Base-by-base conservation (phyloP, 2,329 filamentous ascomycete genomes). In the Verticillium nubilum region DNA sequence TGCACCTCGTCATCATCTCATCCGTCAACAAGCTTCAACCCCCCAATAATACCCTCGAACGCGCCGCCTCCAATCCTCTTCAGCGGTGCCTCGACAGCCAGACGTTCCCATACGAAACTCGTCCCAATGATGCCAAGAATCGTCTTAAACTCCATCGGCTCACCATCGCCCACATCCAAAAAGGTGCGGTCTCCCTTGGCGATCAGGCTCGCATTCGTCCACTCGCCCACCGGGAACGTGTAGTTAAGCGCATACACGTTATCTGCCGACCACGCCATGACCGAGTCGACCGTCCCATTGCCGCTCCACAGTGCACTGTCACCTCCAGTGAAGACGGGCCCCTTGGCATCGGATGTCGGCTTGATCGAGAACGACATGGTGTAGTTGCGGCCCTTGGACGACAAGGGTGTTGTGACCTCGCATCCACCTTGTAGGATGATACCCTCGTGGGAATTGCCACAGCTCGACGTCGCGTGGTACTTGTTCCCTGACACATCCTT, bases 321-420 rank as follows among this genome's bases (percentile, higher is more conserved):
- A n/a, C 61, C 61, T 35, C 61, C 61, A 31, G 59, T 58, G 52
- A 61, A 58, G 55, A 61, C 56, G 57, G 61, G 57, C 6, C 61
- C 59, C 26, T 59, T 62, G 37, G 59, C 52, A n/a, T 57, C 37
- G 6, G 57, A 61, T 25, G 57, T 62, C 54, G 61, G 59, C n/a
- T 64, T 70, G 1, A 67, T 68, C 2, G 66, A 63, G 2, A 80
- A 65, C 2, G 62, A 68, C 2, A 80, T 66, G 0, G 77, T 79
- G 63, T 80, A 80, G 35, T 78, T 76, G 60, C 77, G 71, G 0
- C 78, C 78, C 58, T 79, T 79, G 13, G 42, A 47, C n/a, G 42
- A 78, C 81, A 83, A 66, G 0, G 81, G 81, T 1, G 81, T 84
- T 1, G 61, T 68, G 2, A 84, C 59, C 2, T 69, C 68, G 65